These are phyloP conservation scores for Trichopus zeylanicus DNA, from an alignment of 116 monocot genomes.

Conservation along the genomic window DNA sequence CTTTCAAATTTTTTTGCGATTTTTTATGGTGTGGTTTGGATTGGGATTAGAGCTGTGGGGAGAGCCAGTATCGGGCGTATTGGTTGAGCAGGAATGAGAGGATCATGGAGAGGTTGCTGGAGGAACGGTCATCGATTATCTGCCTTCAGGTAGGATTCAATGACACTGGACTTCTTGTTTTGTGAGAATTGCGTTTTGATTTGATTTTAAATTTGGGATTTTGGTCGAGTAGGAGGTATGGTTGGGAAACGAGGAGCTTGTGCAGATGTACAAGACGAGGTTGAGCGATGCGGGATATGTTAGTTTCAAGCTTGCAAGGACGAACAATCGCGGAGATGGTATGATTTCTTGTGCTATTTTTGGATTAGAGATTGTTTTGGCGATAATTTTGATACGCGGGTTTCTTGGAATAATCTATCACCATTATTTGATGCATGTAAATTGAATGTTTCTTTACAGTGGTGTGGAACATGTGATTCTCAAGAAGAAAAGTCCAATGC, in stretches of 20 bases:
- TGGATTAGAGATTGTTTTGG: neutral
- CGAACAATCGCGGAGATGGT: slow-evolving; percentile 98
- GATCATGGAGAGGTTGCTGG: slow-evolving; percentile 75
- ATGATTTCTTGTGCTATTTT: slow-evolving; percentile 2
- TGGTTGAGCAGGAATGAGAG: slow-evolving; percentile 81
- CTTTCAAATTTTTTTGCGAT: neutral
- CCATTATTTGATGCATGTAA: too few species aligned
- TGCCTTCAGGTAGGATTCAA: slow-evolving; percentile 72
- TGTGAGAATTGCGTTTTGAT: neutral
- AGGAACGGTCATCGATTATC: slow-evolving; percentile 77
- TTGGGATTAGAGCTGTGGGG: slow-evolving; percentile 78
- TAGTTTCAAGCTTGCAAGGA: slow-evolving; percentile 77
- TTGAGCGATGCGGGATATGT: slow-evolving; percentile 78
- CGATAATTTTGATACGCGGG: neutral
- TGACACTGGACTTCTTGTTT: too few species aligned
- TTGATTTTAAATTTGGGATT: slow-evolving; percentile 1
- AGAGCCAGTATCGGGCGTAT: slow-evolving; percentile 71
- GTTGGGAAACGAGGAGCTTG: slow-evolving; percentile 93
- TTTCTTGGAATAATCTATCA: too few species aligned
- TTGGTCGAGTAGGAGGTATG: slow-evolving; percentile 65
- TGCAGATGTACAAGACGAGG: slow-evolving; percentile 89
- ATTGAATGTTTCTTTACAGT: too few species aligned
- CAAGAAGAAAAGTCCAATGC: too few species aligned
- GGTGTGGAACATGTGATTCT: too few species aligned
- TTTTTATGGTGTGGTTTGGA: neutral